Evolutionary conservation across 2,329 filamentous ascomycete genomes (phyloP).

Genomic region (Pestalotiopsis sp.): DNA sequence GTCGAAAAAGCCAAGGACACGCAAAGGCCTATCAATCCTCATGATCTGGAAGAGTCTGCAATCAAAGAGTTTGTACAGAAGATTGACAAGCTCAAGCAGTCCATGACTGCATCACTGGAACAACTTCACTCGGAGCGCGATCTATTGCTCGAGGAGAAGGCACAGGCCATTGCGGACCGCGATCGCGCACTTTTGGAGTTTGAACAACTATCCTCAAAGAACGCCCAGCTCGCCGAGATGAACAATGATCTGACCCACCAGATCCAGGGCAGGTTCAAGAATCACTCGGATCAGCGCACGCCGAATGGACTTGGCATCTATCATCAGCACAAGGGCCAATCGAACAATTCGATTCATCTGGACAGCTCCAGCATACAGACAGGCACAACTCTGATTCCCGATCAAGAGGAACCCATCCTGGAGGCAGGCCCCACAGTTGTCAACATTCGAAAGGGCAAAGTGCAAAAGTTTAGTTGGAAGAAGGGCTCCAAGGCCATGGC

Average conservation of each 20-base stretch:
- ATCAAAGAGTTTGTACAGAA: constrained; percentile 89
- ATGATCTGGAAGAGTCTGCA: constrained; percentile 83
- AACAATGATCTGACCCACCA: constrained; percentile 95
- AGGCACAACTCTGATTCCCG: constrained; percentile 61
- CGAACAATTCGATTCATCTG: constrained; percentile 51
- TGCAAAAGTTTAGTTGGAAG: constrained; percentile 99
- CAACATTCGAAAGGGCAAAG: constrained; percentile 90
- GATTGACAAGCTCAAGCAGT: constrained; percentile 63
- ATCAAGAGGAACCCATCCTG: constrained; percentile 69
- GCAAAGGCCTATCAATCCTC: constrained; percentile 78
- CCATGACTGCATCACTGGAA: constrained; percentile 61
- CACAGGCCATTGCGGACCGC: constrained; percentile 79
- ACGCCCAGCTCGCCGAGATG: constrained; percentile 89
- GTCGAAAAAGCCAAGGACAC: constrained; percentile 84
- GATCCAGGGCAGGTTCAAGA: constrained; percentile 90
- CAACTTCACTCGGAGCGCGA: constrained; percentile 73
- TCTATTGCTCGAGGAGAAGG: constrained; percentile 82
- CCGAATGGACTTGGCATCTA: constrained; percentile 62
- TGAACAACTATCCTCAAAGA: constrained; percentile 91
- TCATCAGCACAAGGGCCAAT: constrained; percentile 52
- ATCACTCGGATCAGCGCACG: constrained; percentile 62
- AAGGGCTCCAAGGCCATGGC: constrained; percentile 92
- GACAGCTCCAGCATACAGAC: constrained; percentile 59
- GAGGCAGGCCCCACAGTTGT: constrained; percentile 87
- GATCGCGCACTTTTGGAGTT: constrained; percentile 95